These are phyloP conservation scores for Digitaria exilis DNA, from an alignment of 202 grass and related monocot species.

Conservation along the genomic window DNA sequence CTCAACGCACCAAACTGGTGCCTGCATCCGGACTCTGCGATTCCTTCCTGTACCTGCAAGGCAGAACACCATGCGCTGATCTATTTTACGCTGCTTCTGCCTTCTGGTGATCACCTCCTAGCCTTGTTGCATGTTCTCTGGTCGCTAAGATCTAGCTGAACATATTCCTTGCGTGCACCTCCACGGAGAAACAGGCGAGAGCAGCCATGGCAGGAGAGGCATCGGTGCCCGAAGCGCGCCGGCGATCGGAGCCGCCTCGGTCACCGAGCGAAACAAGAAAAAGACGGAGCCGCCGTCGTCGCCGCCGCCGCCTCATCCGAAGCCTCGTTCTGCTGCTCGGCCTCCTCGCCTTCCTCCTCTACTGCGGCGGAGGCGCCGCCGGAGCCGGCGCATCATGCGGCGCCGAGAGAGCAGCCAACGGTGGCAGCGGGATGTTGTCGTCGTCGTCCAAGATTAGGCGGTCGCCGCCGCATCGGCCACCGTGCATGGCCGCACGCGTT, in stretches of 20 bases:
- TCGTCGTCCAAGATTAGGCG: background rate
- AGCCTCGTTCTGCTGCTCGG: conserved; percentile 43
- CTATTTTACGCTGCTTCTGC: background rate
- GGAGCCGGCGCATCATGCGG: background rate
- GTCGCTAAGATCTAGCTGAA: too few relatives aligned
- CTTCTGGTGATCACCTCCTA: background rate
- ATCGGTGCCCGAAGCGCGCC: background rate
- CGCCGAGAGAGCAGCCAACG: background rate
- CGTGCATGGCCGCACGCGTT: background rate
- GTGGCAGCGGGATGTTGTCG: conserved; percentile 13
- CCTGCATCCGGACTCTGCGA: background rate
- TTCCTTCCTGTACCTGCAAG: conserved; percentile 35
- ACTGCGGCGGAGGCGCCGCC: conserved; percentile 44
- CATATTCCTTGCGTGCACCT: conserved; percentile 43
- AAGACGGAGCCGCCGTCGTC: background rate
- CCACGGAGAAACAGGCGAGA: background rate
- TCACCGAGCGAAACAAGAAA: background rate
- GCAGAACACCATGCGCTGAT: background rate
- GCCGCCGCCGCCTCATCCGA: conserved; percentile 13
- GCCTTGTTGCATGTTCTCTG: background rate
- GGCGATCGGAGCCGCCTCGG: too few relatives aligned
- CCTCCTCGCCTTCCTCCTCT: conserved; percentile 56
- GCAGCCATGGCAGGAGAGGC: background rate
- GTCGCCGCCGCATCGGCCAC: background rate
- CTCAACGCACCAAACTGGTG: background rate